These are phyloP conservation scores for Paraphoma sp. DNA, from an alignment of 2,329 filamentous ascomycete genomes.

Conservation along the genomic window DNA sequence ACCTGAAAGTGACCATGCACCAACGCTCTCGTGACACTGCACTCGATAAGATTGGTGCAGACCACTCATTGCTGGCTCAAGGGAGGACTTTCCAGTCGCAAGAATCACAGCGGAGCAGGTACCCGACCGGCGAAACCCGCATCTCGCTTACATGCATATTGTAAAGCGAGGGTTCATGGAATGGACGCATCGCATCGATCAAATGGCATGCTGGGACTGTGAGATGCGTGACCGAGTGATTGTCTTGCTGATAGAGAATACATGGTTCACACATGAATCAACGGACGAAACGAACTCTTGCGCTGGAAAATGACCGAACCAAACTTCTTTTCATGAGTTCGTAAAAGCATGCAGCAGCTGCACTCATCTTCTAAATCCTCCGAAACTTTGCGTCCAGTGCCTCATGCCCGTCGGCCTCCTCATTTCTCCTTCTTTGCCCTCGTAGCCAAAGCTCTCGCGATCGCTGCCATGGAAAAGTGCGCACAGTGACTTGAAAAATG, in stretches of 20 bases:
- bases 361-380: constrained; percentile 16
- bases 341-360: neutral
- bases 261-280: neutral
- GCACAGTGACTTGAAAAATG: constrained; percentile 29
- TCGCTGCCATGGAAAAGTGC: constrained; percentile 29
- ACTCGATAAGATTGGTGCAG: too few species aligned
- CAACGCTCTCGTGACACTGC: too few species aligned
- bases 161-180: too few species aligned
- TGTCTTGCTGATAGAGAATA: neutral
- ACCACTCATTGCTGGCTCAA: too few species aligned
- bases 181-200: too few species aligned
- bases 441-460: constrained; percentile 37
- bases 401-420: constrained; percentile 39
- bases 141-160: too few species aligned
- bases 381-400: constrained; percentile 34
- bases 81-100: too few species aligned
- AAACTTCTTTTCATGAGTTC: neutral
- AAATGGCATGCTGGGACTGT: too few species aligned
- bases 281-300: neutral
- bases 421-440: constrained; percentile 43
- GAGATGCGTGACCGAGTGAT: too few species aligned
- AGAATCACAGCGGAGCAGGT: too few species aligned
- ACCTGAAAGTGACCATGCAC: too few species aligned
- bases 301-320: neutral
- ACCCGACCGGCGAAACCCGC: too few species aligned